Conservation (phyloP, 129 eudicot species). For the Logfia minima region DNA sequence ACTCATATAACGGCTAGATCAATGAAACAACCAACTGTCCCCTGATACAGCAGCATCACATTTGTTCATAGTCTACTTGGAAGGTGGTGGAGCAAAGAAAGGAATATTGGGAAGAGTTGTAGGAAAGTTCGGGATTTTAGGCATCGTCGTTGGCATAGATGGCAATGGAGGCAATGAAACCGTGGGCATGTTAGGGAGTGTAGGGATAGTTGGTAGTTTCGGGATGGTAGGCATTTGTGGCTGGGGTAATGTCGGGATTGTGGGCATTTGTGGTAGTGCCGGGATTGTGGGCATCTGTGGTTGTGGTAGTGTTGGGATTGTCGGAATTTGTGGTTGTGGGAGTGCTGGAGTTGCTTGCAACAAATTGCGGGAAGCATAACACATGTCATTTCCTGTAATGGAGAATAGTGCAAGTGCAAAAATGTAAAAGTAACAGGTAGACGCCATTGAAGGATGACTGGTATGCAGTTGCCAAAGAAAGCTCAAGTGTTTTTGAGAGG, state of each 20-base stretch:
- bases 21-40: background rate
- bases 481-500: background rate
- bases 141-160: slow-evolving; percentile 20
- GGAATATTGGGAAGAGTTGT: slow-evolving; percentile 25
- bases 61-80: slow-evolving; percentile 9
- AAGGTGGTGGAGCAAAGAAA: slow-evolving; percentile 35
- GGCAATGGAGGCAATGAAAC: slow-evolving; percentile 30
- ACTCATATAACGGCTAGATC: background rate
- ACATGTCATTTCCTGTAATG: slow-evolving; percentile 20
- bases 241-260: slow-evolving; percentile 17
- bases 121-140: slow-evolving; percentile 26
- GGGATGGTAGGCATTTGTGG: slow-evolving; percentile 27
- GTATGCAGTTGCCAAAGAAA: background rate
- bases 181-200: slow-evolving; percentile 24
- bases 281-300: slow-evolving; percentile 21
- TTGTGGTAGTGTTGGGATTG: slow-evolving; percentile 26
- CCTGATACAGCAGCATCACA: background rate
- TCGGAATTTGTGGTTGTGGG: slow-evolving; percentile 32
- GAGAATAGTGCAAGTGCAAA: slow-evolving; percentile 10
- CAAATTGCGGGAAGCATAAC: slow-evolving; percentile 31
- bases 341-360: slow-evolving; percentile 19
- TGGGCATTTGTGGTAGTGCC: slow-evolving; percentile 23
- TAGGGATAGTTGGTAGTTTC: slow-evolving; percentile 20
- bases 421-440: slow-evolving; percentile 12
- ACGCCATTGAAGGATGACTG: slow-evolving; percentile 13